These are phyloP conservation scores for Sisymbrium irio DNA, from an alignment of 345 rosid species.

Conservation along the genomic window DNA sequence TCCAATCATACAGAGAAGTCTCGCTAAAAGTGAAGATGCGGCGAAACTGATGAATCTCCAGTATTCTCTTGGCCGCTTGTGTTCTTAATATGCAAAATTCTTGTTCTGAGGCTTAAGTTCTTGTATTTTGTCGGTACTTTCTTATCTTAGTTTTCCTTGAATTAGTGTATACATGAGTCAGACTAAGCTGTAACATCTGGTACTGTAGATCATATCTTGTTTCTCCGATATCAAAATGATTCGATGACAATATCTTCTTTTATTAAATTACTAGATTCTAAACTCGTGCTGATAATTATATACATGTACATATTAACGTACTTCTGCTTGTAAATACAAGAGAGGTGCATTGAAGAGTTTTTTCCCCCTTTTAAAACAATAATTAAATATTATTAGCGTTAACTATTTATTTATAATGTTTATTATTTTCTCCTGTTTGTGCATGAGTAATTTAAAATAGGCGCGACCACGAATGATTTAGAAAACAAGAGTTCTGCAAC, in stretches of 20 bases:
- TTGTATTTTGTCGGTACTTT: background rate
- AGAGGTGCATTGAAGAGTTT: no score
- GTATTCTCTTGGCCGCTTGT: background rate
- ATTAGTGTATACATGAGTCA: background rate
- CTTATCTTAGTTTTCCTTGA: background rate
- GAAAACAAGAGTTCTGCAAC: no score
- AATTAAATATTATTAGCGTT: background rate
- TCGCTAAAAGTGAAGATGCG: constrained; percentile 72
- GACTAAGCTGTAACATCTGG: background rate
- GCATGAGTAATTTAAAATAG: no score
- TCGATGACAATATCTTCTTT: background rate
- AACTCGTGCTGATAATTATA: no score
- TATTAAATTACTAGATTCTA: no score
- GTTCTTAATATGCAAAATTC: background rate
- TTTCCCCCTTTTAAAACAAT: no score
- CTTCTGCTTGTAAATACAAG: background rate
- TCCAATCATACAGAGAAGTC: constrained; percentile 79
- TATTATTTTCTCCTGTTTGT: background rate
- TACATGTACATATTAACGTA: background rate
- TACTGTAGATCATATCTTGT: background rate
- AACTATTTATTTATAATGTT: background rate
- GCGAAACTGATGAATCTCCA: constrained; percentile 29
- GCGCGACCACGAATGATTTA: no score
- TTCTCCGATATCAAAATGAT: background rate
- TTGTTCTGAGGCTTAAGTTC: constrained; percentile 4